These are phyloP conservation scores for Pseudovirgaria hyperparasitica DNA, from an alignment of 2,329 filamentous ascomycete species.

Conservation along the genomic window DNA sequence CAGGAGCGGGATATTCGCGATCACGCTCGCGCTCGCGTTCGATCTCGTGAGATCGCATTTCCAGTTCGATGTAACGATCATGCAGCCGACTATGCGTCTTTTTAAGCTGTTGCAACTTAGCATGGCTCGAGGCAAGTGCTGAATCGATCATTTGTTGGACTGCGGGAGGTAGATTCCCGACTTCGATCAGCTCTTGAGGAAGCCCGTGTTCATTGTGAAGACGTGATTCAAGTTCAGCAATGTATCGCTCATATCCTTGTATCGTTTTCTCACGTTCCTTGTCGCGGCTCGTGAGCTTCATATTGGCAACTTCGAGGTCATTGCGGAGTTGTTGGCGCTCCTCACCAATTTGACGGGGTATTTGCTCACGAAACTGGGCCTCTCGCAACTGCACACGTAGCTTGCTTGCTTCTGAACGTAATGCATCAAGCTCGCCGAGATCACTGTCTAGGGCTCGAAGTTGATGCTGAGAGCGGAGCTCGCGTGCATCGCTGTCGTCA, in stretches of 20 bases:
- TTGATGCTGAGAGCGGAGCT: constrained; percentile 39
- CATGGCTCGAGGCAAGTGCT: constrained; percentile 33
- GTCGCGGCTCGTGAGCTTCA: constrained; percentile 43
- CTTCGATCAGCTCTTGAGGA: no score
- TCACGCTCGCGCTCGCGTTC: constrained; percentile 21
- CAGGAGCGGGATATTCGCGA: no score
- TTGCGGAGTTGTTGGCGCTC: constrained; percentile 46
- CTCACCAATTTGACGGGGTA: no score
- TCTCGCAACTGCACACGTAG: no score
- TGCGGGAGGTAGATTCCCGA: constrained; percentile 23
- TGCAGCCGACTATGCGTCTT: constrained; percentile 39
- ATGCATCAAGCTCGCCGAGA: constrained; percentile 44
- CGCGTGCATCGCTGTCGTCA: constrained; percentile 55
- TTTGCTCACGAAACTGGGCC: no score
- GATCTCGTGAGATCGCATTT: constrained; percentile 31
- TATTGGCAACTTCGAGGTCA: constrained; percentile 44
- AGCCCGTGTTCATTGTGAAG: constrained; percentile 11
- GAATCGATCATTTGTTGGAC: constrained; percentile 36
- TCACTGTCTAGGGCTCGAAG: constrained; percentile 47
- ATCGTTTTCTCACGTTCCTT: constrained; percentile 35
- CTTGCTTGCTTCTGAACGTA: constrained; percentile 17
- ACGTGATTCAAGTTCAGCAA: constrained; percentile 32
- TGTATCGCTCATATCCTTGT: constrained; percentile 34
- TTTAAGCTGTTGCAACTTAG: constrained; percentile 36
- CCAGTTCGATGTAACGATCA: constrained; percentile 37